Evolutionary conservation across 139 green algal species (phyloP), one percentile per base, ranked within the genome.

Genomic region (Chlorella sp.): DNA sequence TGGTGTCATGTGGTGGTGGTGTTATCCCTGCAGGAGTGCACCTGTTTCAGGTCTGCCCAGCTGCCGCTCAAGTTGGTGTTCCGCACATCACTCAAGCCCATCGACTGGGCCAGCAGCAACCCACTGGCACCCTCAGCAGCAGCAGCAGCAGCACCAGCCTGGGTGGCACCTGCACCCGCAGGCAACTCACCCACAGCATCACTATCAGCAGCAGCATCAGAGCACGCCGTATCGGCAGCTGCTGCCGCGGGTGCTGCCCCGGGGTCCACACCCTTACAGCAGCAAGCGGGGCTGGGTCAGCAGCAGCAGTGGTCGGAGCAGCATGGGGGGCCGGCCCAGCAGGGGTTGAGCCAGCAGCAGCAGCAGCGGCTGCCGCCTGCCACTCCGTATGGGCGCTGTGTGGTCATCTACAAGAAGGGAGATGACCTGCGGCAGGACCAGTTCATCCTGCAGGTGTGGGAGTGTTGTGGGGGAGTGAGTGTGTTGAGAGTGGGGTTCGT

Each of bases 341-440:
- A 35, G 60, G 14, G 6, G 3, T 31, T 35, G 3, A 49, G 42
- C n/a, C n/a, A 51, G 3, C 67, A 81, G 29, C 50, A 61, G 1
- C 32, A 77, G 0, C 42, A 55, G 42, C 42, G 10, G 42, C 10
- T 55, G 10, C 42, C 17, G 42, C 10, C 42, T 17, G 10, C 4
- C 22, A 35, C n/a, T 29, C 4, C 22, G 33, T 26, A 71, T 62
- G 49, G 78, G 49, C 78, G 80, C 14, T 88, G 83, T 69, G 74
- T 81, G n/a, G 67, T 98, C 31, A 98, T 99, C 50, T 99, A 96
- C 85, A 99, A 99, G 80, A 92, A 89, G 62, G 96, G 95, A 0
- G 96, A 99, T 71, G 96, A 99, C 85, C 76, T 99, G 71, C 83
- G 95, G 29, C 92, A 97, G 71, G 85, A 90, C 69, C 85, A 90